Evolutionary conservation across 2,329 filamentous ascomycete species (phyloP).

Genomic region (Aureobasidium pullulans): DNA sequence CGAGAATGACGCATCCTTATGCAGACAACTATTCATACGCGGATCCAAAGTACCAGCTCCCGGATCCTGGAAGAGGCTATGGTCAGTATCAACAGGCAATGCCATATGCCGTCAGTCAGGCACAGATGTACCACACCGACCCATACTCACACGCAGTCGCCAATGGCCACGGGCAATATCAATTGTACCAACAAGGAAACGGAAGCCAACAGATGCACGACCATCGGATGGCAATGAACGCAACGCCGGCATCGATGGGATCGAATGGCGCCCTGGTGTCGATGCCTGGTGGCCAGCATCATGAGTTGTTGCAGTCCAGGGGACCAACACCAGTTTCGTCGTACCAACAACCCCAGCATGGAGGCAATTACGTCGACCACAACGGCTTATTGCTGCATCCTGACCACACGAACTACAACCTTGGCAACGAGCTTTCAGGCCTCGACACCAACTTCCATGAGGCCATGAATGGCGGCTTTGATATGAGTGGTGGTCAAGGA

Average conservation of each 20-base stretch:
- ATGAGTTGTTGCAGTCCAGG: constrained; percentile 28
- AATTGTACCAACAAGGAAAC: constrained; percentile 14
- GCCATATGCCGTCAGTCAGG: constrained; percentile 39
- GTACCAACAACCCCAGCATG: constrained; percentile 13
- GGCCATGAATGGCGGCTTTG: neutral
- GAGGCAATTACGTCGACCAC: constrained; percentile 11
- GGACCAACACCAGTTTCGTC: constrained; percentile 26
- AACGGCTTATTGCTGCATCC: constrained; percentile 2
- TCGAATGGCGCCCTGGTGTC: constrained; percentile 24
- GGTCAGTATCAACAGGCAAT: constrained; percentile 24
- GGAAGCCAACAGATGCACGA: constrained; percentile 17
- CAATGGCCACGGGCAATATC: constrained; percentile 38
- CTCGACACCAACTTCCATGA: constrained; percentile 1
- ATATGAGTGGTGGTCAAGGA: constrained; percentile 1
- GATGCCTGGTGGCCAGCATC: constrained; percentile 33
- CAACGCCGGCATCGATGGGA: constrained; percentile 23
- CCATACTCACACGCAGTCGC: constrained; percentile 45
- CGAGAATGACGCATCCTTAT: constrained; percentile 9
- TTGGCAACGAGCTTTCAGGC: neutral
- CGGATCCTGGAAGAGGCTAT: neutral
- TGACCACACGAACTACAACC: constrained; percentile 6
- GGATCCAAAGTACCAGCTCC: constrained; percentile 24
- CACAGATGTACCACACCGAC: constrained; percentile 32
- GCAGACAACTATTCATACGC: constrained; percentile 7
- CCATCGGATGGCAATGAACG: constrained; percentile 37